These are phyloP conservation scores for Penicillium sp. DNA, from an alignment of 2,329 filamentous ascomycete genomes.

Conservation along the genomic window DNA sequence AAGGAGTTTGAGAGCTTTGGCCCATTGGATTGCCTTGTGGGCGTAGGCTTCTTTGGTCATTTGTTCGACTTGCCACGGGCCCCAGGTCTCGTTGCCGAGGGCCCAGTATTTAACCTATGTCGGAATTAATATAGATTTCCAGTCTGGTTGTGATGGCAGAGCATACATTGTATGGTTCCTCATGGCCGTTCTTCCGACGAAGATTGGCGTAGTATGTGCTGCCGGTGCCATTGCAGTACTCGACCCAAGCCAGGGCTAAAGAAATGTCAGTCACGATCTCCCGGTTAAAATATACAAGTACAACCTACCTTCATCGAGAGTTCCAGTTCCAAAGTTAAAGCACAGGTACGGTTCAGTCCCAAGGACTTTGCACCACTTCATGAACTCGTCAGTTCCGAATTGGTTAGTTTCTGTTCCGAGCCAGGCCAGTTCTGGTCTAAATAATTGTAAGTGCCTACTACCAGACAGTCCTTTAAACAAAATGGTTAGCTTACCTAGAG, in stretches of 20 bases:
- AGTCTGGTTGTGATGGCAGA: background rate
- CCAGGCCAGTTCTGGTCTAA: slow-evolving; percentile 74
- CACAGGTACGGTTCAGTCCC: slow-evolving; percentile 76
- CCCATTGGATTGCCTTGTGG: slow-evolving; percentile 59
- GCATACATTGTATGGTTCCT: slow-evolving; percentile 68
- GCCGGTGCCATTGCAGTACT: slow-evolving; percentile 78
- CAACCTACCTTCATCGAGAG: slow-evolving; percentile 51
- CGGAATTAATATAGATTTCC: background rate
- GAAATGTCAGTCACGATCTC: background rate
- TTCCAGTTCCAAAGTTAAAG: slow-evolving; percentile 78
- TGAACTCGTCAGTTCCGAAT: slow-evolving; percentile 84
- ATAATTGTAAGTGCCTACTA: background rate
- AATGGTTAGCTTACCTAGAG: slow-evolving; percentile 38
- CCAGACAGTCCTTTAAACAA: background rate
- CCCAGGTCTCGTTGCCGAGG: slow-evolving; percentile 70
- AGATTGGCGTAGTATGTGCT: slow-evolving; percentile 81
- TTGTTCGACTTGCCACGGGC: slow-evolving; percentile 60
- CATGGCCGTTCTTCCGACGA: slow-evolving; percentile 69
- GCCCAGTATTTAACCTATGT: slow-evolving; percentile 74
- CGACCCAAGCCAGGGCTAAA: slow-evolving; percentile 69
- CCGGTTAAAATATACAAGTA: no score
- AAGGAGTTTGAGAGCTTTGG: slow-evolving; percentile 49
- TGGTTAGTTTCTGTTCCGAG: slow-evolving; percentile 71
- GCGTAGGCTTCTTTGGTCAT: slow-evolving; percentile 60
- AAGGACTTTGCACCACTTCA: slow-evolving; percentile 73